phyloP scores from a whole-genome alignment of 2,329 filamentous ascomycete genomes.

The Magnaporthiopsis rhizophila region DNA sequence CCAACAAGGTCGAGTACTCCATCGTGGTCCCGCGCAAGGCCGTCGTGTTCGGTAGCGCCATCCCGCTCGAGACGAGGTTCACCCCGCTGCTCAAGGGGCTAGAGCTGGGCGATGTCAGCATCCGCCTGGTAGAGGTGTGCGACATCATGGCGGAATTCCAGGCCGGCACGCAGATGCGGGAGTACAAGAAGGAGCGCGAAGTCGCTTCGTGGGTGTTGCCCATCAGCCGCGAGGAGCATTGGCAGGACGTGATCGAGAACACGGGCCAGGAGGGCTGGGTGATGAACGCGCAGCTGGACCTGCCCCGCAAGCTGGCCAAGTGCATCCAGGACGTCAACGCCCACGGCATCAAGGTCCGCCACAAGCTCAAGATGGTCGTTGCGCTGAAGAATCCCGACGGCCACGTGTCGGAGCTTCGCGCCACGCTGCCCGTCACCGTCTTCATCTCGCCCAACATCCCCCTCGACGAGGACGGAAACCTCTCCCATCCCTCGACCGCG shows the following conservation, averaged over 20 bases:
- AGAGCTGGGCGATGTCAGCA: conserved; percentile 71
- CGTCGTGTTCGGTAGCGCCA: conserved; percentile 82
- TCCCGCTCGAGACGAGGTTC: conserved; percentile 78
- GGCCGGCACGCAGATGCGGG: conserved; percentile 38
- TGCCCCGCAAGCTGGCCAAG: conserved; percentile 73
- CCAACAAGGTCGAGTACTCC: conserved; percentile 94
- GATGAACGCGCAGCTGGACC: conserved; percentile 52
- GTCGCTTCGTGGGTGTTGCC: conserved; percentile 52
- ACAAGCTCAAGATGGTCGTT: conserved; percentile 87
- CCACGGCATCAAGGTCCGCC: conserved; percentile 82
- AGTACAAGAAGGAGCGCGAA: conserved; percentile 56
- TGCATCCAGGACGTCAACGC: conserved; percentile 88
- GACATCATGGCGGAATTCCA: conserved; percentile 51
- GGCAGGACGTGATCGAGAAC: conserved; percentile 62
- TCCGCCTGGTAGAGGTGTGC: conserved; percentile 72
- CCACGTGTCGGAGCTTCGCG: conserved; percentile 86
- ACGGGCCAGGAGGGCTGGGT: conserved; percentile 59
- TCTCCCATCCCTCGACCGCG: conserved; percentile 45
- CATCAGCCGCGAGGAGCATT: conserved; percentile 51
- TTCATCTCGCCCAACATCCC: conserved; percentile 94
- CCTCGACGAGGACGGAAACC: conserved; percentile 77
- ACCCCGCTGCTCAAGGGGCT: conserved; percentile 85
- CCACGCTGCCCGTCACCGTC: conserved; percentile 81
- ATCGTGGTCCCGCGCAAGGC: conserved; percentile 91
- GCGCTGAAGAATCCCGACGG: conserved; percentile 92